phyloP scores from a whole-genome alignment of 805 yeast species.

The Ogataea neopini region DNA sequence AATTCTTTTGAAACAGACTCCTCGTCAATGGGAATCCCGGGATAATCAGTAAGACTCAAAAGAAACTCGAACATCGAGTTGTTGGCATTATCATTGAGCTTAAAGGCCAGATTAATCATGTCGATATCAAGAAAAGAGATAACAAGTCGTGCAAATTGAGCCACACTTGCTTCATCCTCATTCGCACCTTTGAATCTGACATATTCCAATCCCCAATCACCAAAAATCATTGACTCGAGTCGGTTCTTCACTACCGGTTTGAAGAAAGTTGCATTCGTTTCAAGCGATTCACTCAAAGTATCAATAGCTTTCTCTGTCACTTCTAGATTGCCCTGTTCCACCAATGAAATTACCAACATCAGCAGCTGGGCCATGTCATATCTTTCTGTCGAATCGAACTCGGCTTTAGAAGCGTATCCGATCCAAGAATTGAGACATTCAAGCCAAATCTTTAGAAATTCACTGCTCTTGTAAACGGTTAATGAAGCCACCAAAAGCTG shows the following conservation, averaged over 20 bases:
- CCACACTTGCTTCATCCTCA: constrained; percentile 40
- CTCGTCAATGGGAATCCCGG: constrained; percentile 57
- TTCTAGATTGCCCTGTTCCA: constrained; percentile 15
- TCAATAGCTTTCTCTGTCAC: constrained; percentile 32
- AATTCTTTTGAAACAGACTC: constrained; percentile 58
- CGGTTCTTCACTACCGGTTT: constrained; percentile 32
- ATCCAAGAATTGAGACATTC: constrained; percentile 40
- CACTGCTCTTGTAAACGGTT: constrained; percentile 7
- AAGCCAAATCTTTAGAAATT: constrained; percentile 24
- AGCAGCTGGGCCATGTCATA: constrained; percentile 28
- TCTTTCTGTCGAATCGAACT: constrained; percentile 33
- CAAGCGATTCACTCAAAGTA: constrained; percentile 46
- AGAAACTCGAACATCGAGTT: constrained; percentile 49
- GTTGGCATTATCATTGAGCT: constrained; percentile 37
- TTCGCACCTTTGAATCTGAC: constrained; percentile 34
- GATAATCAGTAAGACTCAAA: constrained; percentile 53
- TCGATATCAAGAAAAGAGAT: constrained; percentile 50
- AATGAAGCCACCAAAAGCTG: constrained; percentile 21
- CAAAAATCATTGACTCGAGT: constrained; percentile 40
- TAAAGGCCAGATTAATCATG: constrained; percentile 42
- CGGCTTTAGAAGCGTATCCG: constrained; percentile 39
- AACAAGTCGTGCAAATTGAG: constrained; percentile 46
- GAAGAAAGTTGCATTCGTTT: constrained; percentile 45
- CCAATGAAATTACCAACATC: constrained; percentile 18
- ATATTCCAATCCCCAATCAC: constrained; percentile 46